Evolutionary conservation across 176 grass and related monocot species (phyloP).

Genomic region (Pharus latifolius): DNA sequence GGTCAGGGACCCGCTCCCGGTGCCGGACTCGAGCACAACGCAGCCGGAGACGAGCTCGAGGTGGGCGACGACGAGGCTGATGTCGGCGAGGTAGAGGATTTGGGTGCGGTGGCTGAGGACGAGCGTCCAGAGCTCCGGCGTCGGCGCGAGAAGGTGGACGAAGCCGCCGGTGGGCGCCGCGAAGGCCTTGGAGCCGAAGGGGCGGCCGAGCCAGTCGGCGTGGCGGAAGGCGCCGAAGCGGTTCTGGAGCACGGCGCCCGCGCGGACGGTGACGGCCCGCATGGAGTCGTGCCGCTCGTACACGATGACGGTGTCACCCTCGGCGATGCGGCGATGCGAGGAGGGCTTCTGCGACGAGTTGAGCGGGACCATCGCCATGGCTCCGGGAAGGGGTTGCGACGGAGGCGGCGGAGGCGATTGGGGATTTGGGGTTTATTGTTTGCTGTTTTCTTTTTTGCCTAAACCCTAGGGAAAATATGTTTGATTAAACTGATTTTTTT

Average conservation of each 20-base stretch:
- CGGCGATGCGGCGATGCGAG: constrained; percentile 40
- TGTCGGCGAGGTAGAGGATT: constrained; percentile 85
- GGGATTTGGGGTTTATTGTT: too few relatives aligned
- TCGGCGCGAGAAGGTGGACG: constrained; percentile 65
- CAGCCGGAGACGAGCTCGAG: constrained; percentile 73
- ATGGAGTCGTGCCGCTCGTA: constrained; percentile 69
- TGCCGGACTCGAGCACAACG: constrained; percentile 74
- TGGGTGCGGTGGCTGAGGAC: constrained; percentile 90
- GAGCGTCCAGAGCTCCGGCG: constrained; percentile 84
- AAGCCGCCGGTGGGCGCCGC: constrained; percentile 28
- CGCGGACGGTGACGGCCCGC: constrained; percentile 45
- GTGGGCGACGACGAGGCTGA: constrained; percentile 77
- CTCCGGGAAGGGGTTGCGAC: not conserved
- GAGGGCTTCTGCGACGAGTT: constrained; percentile 34
- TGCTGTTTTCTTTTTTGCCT: too few relatives aligned
- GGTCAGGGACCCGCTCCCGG: constrained; percentile 68
- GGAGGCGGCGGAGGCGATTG: not conserved
- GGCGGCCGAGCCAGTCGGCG: constrained; percentile 67
- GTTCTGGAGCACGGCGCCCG: constrained; percentile 59
- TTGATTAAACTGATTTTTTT: too few relatives aligned
- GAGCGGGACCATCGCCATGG: constrained; percentile 35
- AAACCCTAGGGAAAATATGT: too few relatives aligned
- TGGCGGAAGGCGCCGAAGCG: constrained; percentile 76
- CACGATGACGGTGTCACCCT: constrained; percentile 77
- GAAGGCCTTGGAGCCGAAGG: constrained; percentile 75